Conservation (phyloP, 306 rosid genomes). For the Luffa aegyptiaca region DNA sequence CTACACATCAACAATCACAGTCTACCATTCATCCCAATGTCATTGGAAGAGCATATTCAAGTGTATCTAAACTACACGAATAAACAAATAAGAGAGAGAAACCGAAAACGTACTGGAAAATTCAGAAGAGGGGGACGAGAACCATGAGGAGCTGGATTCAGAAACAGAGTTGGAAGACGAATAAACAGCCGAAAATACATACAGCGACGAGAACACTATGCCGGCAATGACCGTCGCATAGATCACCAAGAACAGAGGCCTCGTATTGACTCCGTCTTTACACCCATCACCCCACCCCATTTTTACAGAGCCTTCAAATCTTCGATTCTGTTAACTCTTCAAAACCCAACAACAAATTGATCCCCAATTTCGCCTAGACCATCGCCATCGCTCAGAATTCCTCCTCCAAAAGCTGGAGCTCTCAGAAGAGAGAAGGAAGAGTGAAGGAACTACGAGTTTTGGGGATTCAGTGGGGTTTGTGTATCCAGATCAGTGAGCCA, state of each 20-base stretch:
- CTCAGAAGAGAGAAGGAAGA: not conserved
- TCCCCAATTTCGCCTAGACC: not conserved
- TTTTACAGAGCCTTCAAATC: not conserved
- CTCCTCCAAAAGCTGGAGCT: not conserved
- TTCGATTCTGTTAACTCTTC: not conserved
- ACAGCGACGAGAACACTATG: slow-evolving; percentile 46
- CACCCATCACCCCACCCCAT: slow-evolving; percentile 46
- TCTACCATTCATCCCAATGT: not conserved
- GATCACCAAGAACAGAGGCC: slow-evolving; percentile 63
- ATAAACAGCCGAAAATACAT: slow-evolving; percentile 53
- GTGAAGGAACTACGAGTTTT: not conserved
- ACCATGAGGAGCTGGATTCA: slow-evolving; percentile 4
- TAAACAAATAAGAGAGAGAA: not conserved
- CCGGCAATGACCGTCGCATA: slow-evolving; percentile 42
- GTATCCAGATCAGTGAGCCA: not conserved
- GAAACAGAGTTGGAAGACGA: slow-evolving; percentile 25
- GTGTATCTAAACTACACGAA: not conserved
- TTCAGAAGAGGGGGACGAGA: slow-evolving; percentile 1
- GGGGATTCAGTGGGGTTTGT: not conserved
- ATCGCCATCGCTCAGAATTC: not conserved
- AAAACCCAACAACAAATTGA: not conserved
- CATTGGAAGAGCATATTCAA: not conserved
- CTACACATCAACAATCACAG: not conserved
- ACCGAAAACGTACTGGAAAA: slow-evolving; percentile 25
- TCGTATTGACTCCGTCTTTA: slow-evolving; percentile 38